A percentile compares a stretch with the other conserved stretches of the same genome.
Conservation (phyloP, 768 basidiomycete species). For the Infundibulicybe gibba region DNA sequence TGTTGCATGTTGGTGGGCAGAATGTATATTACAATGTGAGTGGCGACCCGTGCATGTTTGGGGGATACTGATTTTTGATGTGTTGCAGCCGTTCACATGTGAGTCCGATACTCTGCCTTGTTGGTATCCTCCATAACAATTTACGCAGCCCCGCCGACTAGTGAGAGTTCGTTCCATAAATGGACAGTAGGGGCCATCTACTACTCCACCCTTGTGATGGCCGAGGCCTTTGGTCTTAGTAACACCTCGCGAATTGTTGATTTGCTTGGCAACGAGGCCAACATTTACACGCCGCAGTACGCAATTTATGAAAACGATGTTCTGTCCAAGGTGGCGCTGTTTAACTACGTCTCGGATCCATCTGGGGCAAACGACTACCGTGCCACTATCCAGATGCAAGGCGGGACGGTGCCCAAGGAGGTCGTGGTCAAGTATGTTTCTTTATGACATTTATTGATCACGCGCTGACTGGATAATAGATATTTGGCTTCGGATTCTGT, state of each 20-base stretch:
- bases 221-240: constrained; percentile 63
- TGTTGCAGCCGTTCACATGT: constrained; percentile 52
- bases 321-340: constrained; percentile 57
- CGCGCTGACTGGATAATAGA: constrained; percentile 24
- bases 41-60: constrained; percentile 3
- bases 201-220: constrained; percentile 68
- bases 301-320: constrained; percentile 70
- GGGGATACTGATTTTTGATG: constrained; percentile 35
- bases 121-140: background rate
- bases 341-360: constrained; percentile 69
- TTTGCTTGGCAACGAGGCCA: constrained; percentile 46
- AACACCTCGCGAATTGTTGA: constrained; percentile 65
- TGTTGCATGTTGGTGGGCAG: constrained; percentile 64
- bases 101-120: constrained; percentile 18
- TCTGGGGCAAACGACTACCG: constrained; percentile 54
- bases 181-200: constrained; percentile 80
- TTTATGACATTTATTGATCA: constrained; percentile 8
- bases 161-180: constrained; percentile 54
- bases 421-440: constrained; percentile 57
- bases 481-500: constrained; percentile 50
- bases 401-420: constrained; percentile 27
- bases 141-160: constrained; percentile 47
- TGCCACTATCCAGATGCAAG: constrained; percentile 47
- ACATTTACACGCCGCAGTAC: constrained; percentile 60
- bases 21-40: constrained; percentile 65